phyloP scores from a whole-genome alignment of 1,284 basidiomycete species.

The Testicularia cyperi region DNA sequence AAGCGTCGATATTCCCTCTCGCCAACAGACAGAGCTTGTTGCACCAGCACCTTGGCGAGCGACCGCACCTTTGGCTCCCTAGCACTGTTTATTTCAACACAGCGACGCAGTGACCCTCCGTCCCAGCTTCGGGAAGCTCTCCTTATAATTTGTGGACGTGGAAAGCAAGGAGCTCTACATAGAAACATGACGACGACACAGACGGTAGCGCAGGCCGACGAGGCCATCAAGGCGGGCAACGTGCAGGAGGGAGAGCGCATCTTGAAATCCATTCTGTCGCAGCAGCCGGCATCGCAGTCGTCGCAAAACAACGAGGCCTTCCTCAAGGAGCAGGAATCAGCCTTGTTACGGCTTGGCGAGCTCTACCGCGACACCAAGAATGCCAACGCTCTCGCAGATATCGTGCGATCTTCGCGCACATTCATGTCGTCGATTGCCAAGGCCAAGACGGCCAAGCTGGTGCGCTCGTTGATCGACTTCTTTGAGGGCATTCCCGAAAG shows the following conservation, averaged over 20 bases:
- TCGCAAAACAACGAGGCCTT: slow-evolving; percentile 69
- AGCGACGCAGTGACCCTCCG: too few relatives aligned
- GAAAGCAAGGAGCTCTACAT: too few relatives aligned
- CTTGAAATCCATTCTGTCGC: slow-evolving; percentile 48
- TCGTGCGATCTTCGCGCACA: slow-evolving; percentile 80
- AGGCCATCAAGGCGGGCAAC: slow-evolving; percentile 48
- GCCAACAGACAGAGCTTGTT: too few relatives aligned
- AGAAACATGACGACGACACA: slow-evolving; percentile 30
- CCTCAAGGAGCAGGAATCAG: slow-evolving; percentile 79
- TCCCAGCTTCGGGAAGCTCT: too few relatives aligned
- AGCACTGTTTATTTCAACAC: too few relatives aligned
- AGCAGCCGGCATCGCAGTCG: slow-evolving; percentile 22
- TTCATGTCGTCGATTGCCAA: slow-evolving; percentile 96
- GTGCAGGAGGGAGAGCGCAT: slow-evolving; percentile 44
- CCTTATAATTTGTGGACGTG: too few relatives aligned
- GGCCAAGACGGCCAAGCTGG: slow-evolving; percentile 93
- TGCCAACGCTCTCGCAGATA: slow-evolving; percentile 78
- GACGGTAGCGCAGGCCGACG: slow-evolving; percentile 51
- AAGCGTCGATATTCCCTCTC: too few relatives aligned
- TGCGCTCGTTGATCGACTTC: slow-evolving; percentile 83
- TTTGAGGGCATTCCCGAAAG: slow-evolving; percentile 78
- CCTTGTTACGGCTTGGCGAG: slow-evolving; percentile 81
- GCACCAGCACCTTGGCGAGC: too few relatives aligned
- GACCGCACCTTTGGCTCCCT: too few relatives aligned
- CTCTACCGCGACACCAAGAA: slow-evolving; percentile 84